Percentiles rank a stretch among this genome's conserved stretches.
Evolutionary conservation across 108 stramenopile species (phyloP).

Genomic region (Epithemia pelagica): DNA sequence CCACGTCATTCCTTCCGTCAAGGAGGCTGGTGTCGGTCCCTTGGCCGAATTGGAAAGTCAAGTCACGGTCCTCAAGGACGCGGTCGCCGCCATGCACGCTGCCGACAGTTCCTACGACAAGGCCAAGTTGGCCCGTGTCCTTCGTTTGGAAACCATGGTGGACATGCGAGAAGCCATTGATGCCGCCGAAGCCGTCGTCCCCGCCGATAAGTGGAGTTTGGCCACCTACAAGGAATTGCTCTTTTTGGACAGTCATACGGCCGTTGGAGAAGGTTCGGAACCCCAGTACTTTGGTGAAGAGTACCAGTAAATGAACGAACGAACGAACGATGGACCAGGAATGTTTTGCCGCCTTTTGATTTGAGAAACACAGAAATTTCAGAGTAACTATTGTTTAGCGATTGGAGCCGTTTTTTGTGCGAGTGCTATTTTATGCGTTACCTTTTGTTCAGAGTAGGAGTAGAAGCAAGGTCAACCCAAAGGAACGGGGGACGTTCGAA

Average conservation of each 20-base stretch:
- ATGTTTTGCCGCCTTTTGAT: too few relatives aligned
- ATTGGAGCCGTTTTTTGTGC: too few relatives aligned
- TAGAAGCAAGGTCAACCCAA: too few relatives aligned
- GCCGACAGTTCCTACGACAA: slow-evolving; percentile 52
- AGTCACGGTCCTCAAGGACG: slow-evolving; percentile 55
- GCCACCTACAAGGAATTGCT: slow-evolving; percentile 94
- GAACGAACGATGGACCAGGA: too few relatives aligned
- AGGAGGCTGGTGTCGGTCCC: slow-evolving; percentile 62
- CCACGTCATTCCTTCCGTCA: slow-evolving; percentile 86
- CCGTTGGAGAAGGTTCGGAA: not conserved
- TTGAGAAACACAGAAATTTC: too few relatives aligned
- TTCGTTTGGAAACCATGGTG: slow-evolving; percentile 91
- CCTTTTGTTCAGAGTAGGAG: too few relatives aligned
- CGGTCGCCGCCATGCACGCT: slow-evolving; percentile 52
- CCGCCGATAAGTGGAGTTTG: slow-evolving; percentile 86
- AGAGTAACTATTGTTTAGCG: too few relatives aligned
- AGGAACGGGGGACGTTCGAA: too few relatives aligned
- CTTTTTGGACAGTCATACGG: slow-evolving; percentile 75
- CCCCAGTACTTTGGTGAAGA: not conserved
- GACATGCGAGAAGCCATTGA: slow-evolving; percentile 85
- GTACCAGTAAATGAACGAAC: not conserved
- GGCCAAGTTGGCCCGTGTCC: slow-evolving; percentile 70
- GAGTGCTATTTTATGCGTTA: too few relatives aligned
- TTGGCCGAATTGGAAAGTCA: slow-evolving; percentile 63
- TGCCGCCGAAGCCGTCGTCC: slow-evolving; percentile 85